Base-by-base conservation (phyloP, 2,329 filamentous ascomycete species). In the Elsinoe ampelina region DNA sequence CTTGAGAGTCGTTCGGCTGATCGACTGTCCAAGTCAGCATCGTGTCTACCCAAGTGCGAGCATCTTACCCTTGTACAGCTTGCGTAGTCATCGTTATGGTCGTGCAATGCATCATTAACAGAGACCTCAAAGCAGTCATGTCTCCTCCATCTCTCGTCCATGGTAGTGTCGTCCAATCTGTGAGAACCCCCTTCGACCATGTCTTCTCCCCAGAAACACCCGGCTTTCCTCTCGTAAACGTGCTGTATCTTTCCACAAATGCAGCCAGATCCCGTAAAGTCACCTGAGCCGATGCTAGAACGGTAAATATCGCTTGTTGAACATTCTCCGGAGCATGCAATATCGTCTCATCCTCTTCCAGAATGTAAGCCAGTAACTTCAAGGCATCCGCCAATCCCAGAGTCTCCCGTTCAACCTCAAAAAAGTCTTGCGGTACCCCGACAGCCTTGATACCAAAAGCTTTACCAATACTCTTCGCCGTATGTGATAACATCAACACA, bases 121-220 rank as follows among this genome's bases (percentile, higher is more conserved):
- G 65, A 57, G 69, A 65, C 45, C 68, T 65, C 54, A 77, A 61
- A 19, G 69, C 64, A 10, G 67, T 63, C 19, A 77, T 69, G 51
- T 66, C 65, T 1, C 73, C 73, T 11, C 72, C 73, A 26, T 75
- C 72, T 1, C 70, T 68, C 2, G 74, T 76, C 74, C 75, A 77
- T 58, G 70, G 68, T 63, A 76, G 69, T 4, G 68, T 71, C 56
- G 70, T 69, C 62, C 73, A 74, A 58, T 72, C 70, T 4, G 68
- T 61, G 6, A 76, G 45, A 0, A 75, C 71, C 2, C 71, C 62
- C 38, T 73, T 67, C 51, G 70, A 74, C 75, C 74, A 77, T 41
- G 66, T 69, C 45, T 72, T 66, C 57, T 75, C 72, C 19, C 74
- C 68, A 1, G 71, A 66, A 55, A 71, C 72, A 2, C 72, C 71